Conservation (phyloP, 371 early-diverging fungal genomes). For the Parasitella parasitica region DNA sequence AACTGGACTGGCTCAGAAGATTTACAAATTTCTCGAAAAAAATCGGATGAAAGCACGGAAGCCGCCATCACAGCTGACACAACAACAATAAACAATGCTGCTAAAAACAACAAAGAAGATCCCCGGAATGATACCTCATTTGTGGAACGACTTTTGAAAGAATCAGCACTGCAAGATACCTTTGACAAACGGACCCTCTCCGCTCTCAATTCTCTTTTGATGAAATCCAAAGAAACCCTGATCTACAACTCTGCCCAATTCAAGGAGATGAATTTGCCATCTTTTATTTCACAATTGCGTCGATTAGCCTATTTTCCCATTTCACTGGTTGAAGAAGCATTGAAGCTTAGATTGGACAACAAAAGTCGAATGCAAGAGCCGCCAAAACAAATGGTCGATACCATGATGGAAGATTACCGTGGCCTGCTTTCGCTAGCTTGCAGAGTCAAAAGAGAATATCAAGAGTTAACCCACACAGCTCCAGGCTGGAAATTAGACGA, state of each 20-base stretch:
- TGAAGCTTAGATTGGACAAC: conserved; percentile 76
- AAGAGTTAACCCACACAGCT: conserved; percentile 61
- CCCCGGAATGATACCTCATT: conserved; percentile 63
- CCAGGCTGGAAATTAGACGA: conserved; percentile 71
- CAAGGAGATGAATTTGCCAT: conserved; percentile 69
- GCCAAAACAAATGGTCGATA: conserved; percentile 72
- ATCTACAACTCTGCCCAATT: conserved; percentile 64
- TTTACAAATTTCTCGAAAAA: conserved; percentile 60
- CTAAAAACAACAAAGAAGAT: neutral
- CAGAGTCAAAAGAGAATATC: conserved; percentile 68
- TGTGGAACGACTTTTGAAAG: conserved; percentile 83
- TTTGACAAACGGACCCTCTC: conserved; percentile 76
- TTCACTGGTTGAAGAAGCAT: conserved; percentile 74
- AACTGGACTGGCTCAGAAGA: conserved; percentile 84
- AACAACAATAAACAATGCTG: neutral
- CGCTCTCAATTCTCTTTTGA: conserved; percentile 50
- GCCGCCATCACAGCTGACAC: neutral
- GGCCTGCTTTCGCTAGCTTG: conserved; percentile 73
- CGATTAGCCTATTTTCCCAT: conserved; percentile 78
- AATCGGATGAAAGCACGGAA: neutral
- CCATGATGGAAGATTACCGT: conserved; percentile 80
- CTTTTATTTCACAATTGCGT: conserved; percentile 63
- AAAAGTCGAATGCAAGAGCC: conserved; percentile 70
- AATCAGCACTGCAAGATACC: conserved; percentile 75
- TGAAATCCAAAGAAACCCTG: conserved; percentile 68